These are phyloP conservation scores for Eragrostis curvula DNA, from an alignment of 176 grass and related monocot genomes.

Conservation along the genomic window DNA sequence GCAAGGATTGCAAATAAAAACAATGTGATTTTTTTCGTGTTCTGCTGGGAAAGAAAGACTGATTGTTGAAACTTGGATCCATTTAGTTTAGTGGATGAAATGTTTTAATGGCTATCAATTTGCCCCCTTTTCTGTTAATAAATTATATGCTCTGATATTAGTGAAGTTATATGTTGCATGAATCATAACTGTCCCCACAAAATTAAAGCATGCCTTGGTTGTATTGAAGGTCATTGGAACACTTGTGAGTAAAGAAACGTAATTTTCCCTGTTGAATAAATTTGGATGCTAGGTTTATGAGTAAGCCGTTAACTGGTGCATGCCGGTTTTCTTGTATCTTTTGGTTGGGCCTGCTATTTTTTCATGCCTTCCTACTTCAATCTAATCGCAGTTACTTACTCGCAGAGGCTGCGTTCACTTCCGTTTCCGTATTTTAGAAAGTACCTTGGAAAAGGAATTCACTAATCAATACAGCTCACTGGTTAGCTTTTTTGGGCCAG, in stretches of 20 bases:
- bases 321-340: not conserved
- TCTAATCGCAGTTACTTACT: constrained; percentile 45
- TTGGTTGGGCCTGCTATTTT: not conserved
- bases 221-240: not conserved
- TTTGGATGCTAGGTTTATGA: not conserved
- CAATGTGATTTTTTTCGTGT: not conserved
- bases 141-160: not conserved
- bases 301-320: not conserved
- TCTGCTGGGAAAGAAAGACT: not conserved
- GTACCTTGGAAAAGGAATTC: constrained; percentile 39
- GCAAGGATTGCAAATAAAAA: not conserved
- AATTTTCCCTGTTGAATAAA: not conserved
- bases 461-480: constrained; percentile 37
- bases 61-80: constrained; percentile 4
- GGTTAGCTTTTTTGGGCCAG: constrained; percentile 38
- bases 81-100: not conserved
- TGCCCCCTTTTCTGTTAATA: not conserved
- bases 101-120: not conserved
- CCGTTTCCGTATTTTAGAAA: constrained; percentile 37
- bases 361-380: constrained; percentile 22
- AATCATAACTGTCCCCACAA: not conserved
- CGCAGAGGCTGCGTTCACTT: constrained; percentile 32
- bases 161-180: not conserved
- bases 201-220: not conserved
- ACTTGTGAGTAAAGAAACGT: not conserved